Evolutionary conservation across 345 rosid species (phyloP).

Genomic region (Pistacia atlantica): DNA sequence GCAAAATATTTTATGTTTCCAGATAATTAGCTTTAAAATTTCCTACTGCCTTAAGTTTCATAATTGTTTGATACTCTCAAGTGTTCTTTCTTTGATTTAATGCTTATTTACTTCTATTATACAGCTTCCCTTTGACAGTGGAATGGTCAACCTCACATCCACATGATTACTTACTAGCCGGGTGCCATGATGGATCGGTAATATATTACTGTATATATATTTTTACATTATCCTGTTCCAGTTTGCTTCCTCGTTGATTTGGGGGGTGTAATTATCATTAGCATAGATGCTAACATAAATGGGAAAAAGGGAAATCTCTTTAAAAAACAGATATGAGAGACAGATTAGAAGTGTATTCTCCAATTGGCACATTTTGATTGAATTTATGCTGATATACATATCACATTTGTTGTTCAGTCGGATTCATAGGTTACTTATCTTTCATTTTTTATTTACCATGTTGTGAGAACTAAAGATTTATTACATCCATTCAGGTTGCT

Average conservation of each 20-base stretch:
- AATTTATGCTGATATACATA: neutral
- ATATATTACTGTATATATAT: neutral
- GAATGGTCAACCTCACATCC: slow-evolving; percentile 78
- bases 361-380: slow-evolving; percentile 6
- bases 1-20: neutral
- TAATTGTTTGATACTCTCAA: neutral
- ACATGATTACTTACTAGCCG: slow-evolving; percentile 80
- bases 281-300: neutral
- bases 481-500: slow-evolving; percentile 71
- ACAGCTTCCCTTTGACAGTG: slow-evolving; percentile 83
- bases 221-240: slow-evolving; percentile 12
- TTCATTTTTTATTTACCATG: slow-evolving; percentile 6
- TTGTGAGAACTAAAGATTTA: slow-evolving; percentile 17
- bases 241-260: slow-evolving; percentile 6
- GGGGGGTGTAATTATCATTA: neutral
- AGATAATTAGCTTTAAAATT: neutral
- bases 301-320: neutral
- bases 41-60: neutral
- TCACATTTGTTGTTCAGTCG: neutral
- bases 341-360: neutral
- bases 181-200: slow-evolving; percentile 97
- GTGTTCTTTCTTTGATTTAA: slow-evolving; percentile 6
- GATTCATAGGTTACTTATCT: neutral
- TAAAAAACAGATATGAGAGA: neutral
- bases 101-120: slow-evolving; percentile 29